Base-by-base conservation (phyloP, 257 asterid genomes). In the Solanum tacnaense region DNA sequence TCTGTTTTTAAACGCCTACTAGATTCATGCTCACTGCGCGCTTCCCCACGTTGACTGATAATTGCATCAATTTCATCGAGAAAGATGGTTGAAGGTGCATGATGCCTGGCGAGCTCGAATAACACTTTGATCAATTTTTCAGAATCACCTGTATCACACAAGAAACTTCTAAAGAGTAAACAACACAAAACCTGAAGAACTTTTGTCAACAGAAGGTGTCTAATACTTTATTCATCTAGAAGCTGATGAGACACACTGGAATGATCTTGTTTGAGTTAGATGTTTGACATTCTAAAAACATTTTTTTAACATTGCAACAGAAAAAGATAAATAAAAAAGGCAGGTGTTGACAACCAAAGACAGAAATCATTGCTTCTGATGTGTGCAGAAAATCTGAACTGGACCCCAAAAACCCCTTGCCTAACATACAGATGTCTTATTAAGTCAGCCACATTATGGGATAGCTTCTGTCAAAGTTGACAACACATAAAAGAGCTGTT, bases 11-110 rank as follows among this genome's bases (percentile, higher is more conserved):
- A 92, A 73, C 99, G 99, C 93, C 99, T 92, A 89, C 99, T 97
- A 62, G 99, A 97, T 93, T 97, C 99, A 93, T 97, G 99, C 89
- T 97, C 99, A 89, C 98, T 97, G 49, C 95, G 98, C 23, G 94
- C 99, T 92, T 97, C 99, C 89, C 99, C 99, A 62, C 99, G 98
- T 88, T 97, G 99, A 90, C 99, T 95, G 87, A 97, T 96, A 87
- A 97, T 97, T 78, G 99, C 98, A 88, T 97, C 99, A 84, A 97
- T 97, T 92, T 97, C 99, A 89, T 97, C 99, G 88, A 97, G 95
- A 93, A 97, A 97, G 89, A 96, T 97, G 85, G 99, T 97, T 86
- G 99, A 93, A 81, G 99, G 99, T 52, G 99, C 99, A 90, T 97
- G 99, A 90, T 96, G 98, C 92, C 99, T 94, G 60, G 99, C 99